Percentiles rank a stretch among this genome's conserved stretches.
Conservation (phyloP, 108 stramenopile genomes). For the Stephanodiscus triporus region DNA sequence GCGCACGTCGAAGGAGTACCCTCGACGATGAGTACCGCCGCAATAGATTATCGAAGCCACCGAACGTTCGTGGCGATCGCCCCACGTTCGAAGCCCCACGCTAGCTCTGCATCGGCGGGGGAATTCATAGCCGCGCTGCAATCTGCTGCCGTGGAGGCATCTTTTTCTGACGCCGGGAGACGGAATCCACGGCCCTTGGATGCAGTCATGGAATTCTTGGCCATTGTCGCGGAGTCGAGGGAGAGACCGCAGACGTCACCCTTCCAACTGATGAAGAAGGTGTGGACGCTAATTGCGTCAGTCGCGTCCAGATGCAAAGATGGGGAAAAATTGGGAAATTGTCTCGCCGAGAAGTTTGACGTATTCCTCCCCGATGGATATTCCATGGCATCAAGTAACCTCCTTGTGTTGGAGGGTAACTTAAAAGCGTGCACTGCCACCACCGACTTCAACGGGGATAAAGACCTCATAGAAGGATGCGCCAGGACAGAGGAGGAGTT, state of each 20-base stretch:
- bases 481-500: slow-evolving; percentile 17
- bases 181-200: neutral
- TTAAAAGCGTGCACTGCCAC: neutral
- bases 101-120: slow-evolving; percentile 11
- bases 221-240: slow-evolving; percentile 23
- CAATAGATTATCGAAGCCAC: neutral
- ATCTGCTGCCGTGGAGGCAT: slow-evolving; percentile 14
- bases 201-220: slow-evolving; percentile 15
- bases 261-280: slow-evolving; percentile 13
- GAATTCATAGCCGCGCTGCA: slow-evolving; percentile 17
- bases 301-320: slow-evolving; percentile 6
- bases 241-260: slow-evolving; percentile 1
- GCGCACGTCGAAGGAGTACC: neutral
- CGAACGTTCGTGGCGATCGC: slow-evolving; percentile 8
- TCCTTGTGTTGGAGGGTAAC: neutral
- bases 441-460: neutral
- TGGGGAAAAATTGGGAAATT: neutral
- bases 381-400: slow-evolving; percentile 28
- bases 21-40: neutral
- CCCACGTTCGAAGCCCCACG: slow-evolving; percentile 18
- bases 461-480: slow-evolving; percentile 25
- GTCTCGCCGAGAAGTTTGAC: slow-evolving; percentile 23
- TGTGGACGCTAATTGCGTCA: slow-evolving; percentile 19
- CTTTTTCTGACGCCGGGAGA: neutral
- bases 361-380: slow-evolving; percentile 34